Conservation (phyloP, 441 rosid species). For the Raphanus hybrid region DNA sequence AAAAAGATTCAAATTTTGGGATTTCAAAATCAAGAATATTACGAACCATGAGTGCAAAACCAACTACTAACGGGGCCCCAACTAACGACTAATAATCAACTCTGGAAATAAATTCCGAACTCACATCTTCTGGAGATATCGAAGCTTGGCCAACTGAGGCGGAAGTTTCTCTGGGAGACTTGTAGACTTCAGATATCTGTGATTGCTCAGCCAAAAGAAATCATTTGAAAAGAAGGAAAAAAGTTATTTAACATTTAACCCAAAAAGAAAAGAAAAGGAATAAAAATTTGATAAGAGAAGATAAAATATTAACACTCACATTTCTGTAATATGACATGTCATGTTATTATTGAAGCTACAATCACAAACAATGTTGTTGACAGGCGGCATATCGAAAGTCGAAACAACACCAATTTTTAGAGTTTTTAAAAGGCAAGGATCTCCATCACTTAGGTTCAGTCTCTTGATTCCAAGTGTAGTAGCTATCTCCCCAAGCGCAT, state of each 20-base stretch:
- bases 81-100: too few relatives aligned
- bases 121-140: conserved; percentile 22
- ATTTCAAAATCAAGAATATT: neutral
- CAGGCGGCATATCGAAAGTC: neutral
- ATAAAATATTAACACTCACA: neutral
- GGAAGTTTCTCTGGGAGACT: conserved; percentile 15
- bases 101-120: neutral
- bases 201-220: neutral
- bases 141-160: neutral
- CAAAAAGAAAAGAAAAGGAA: neutral
- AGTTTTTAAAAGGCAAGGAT: conserved; percentile 6
- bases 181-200: neutral
- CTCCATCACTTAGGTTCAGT: conserved; percentile 9
- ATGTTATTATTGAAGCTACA: neutral
- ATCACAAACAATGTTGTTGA: neutral
- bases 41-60: neutral
- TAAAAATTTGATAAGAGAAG: neutral
- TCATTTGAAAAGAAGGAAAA: neutral
- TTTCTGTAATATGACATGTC: neutral
- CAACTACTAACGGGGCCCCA: neutral
- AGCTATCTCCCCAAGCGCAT: conserved; percentile 24
- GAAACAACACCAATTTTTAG: neutral
- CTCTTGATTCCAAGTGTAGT: conserved; percentile 31
- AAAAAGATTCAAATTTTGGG: neutral
- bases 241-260: neutral